phyloP scores from a whole-genome alignment of 441 rosid species.

The Adansonia rubrostipa region DNA sequence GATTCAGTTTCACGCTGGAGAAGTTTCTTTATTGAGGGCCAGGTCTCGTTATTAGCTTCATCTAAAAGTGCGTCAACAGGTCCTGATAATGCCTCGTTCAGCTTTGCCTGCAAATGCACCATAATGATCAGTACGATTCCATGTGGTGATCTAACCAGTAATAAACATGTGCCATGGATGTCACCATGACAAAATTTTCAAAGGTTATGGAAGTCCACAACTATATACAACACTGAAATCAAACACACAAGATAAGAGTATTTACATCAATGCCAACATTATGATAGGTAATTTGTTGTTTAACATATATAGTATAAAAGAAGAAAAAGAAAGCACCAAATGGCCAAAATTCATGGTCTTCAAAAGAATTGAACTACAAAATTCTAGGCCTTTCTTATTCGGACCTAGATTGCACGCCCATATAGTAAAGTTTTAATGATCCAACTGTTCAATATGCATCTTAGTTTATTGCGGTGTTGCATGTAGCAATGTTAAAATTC shows the following conservation, averaged over 20 bases:
- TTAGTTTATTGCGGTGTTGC: neutral
- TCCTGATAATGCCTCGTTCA: constrained; percentile 69
- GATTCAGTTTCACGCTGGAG: constrained; percentile 66
- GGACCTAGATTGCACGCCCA: neutral
- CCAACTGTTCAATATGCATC: neutral
- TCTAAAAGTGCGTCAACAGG: constrained; percentile 95
- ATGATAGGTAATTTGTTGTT: neutral
- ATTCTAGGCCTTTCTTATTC: neutral
- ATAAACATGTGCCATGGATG: neutral
- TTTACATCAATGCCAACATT: neutral
- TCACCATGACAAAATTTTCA: neutral
- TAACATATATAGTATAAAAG: neutral
- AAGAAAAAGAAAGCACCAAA: neutral
- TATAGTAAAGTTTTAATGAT: neutral
- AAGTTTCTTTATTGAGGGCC: constrained; percentile 89
- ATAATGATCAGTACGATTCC: constrained; percentile 30
- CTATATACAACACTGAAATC: neutral
- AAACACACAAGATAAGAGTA: neutral
- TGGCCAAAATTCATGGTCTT: neutral
- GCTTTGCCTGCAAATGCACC: constrained; percentile 61
- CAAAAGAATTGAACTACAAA: neutral
- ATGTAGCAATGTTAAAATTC: neutral
- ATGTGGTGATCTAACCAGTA: constrained; percentile 7
- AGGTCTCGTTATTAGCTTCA: constrained; percentile 82
- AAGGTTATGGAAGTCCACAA: constrained; percentile 3